phyloP scores from a whole-genome alignment of 768 basidiomycete genomes.

The Russula vinacea region DNA sequence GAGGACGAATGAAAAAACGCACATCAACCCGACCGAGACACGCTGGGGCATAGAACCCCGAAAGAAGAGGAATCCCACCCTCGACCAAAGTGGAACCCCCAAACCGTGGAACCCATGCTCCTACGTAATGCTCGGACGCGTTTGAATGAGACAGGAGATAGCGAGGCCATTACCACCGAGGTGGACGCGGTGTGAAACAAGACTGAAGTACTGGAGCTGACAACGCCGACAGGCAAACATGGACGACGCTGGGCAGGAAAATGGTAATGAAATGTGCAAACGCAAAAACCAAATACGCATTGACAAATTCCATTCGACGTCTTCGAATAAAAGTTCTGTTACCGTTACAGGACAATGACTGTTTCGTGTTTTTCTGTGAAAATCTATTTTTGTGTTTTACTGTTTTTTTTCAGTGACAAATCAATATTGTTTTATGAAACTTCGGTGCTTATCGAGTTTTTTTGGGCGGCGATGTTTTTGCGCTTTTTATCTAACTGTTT shows the following conservation, averaged over 20 bases:
- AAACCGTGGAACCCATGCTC: not conserved
- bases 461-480: not conserved
- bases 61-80: not conserved
- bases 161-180: not conserved
- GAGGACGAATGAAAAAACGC: not conserved
- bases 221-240: not conserved
- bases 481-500: not conserved
- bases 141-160: not conserved
- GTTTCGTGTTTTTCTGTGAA: no score
- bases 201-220: not conserved
- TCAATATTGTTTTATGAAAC: not conserved
- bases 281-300: not conserved
- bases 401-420: no score
- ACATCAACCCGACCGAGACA: not conserved
- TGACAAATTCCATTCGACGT: not conserved
- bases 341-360: no score
- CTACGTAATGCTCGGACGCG: not conserved
- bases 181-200: not conserved
- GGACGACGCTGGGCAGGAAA: not conserved
- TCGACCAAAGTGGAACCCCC: slow-evolving; percentile 3
- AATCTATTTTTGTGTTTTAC: no score
- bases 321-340: not conserved
- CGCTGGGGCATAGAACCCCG: slow-evolving; percentile 7
- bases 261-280: not conserved
- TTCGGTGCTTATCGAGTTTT: not conserved